phyloP scores from a whole-genome alignment of 129 eudicot genomes.

The Saposhnikovia divaricata region DNA sequence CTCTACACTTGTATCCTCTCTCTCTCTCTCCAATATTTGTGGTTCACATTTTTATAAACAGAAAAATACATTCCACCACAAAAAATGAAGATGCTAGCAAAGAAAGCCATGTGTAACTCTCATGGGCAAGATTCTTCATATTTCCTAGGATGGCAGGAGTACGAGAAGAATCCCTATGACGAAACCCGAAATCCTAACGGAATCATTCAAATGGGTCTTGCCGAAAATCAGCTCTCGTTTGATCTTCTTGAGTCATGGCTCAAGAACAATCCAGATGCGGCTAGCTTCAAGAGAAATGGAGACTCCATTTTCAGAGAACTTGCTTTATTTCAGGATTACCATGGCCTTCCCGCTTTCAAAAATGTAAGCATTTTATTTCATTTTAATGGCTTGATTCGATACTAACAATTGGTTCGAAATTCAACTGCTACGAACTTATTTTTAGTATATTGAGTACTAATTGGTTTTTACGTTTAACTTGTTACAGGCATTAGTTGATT shows the following conservation, averaged over 20 bases:
- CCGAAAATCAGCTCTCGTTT: constrained; percentile 35
- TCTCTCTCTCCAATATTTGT: constrained; percentile 1
- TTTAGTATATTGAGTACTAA: neutral
- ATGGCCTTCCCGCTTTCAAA: constrained; percentile 43
- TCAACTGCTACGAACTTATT: neutral
- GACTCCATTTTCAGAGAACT: constrained; percentile 33
- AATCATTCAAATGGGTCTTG: constrained; percentile 29
- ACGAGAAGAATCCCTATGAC: constrained; percentile 26
- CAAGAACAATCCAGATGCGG: constrained; percentile 25
- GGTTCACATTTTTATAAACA: neutral
- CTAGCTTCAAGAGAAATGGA: constrained; percentile 27
- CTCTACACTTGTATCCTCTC: neutral
- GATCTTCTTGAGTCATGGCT: constrained; percentile 44
- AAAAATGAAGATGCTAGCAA: constrained; percentile 21
- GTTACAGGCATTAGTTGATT: constrained; percentile 33
- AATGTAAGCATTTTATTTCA: constrained; percentile 15
- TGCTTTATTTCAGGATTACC: constrained; percentile 50
- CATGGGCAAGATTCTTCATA: constrained; percentile 32
- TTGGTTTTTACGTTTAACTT: neutral
- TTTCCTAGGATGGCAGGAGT: constrained; percentile 32
- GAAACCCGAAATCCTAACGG: constrained; percentile 15
- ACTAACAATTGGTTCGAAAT: neutral
- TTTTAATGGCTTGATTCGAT: neutral
- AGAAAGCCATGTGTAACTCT: constrained; percentile 13
- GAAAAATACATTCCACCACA: neutral